These are phyloP conservation scores for Ballota nigra DNA, from an alignment of 257 asterid species.

Conservation along the genomic window DNA sequence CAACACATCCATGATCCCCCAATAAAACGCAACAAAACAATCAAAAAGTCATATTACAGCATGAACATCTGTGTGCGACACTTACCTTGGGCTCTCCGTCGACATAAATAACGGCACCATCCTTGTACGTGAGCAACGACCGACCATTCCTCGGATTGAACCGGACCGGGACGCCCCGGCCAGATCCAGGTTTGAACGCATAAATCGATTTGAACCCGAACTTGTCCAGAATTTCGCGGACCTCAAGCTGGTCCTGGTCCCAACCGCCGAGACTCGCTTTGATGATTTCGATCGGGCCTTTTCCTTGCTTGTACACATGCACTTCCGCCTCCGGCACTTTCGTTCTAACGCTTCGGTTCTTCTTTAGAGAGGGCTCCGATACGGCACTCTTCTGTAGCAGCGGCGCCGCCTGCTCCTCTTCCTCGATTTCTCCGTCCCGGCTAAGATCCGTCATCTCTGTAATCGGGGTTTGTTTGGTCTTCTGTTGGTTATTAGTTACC, in stretches of 20 bases:
- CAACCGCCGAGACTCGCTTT: slow-evolving; percentile 56
- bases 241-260: slow-evolving; percentile 88
- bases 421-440: slow-evolving; percentile 47
- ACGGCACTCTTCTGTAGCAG: slow-evolving; percentile 30
- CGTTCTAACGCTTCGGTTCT: slow-evolving; percentile 48
- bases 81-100: slow-evolving; percentile 89
- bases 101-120: slow-evolving; percentile 56
- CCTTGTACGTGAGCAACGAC: slow-evolving; percentile 61
- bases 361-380: slow-evolving; percentile 21
- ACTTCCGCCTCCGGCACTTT: slow-evolving; percentile 75
- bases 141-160: slow-evolving; percentile 74
- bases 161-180: slow-evolving; percentile 74
- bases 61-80: not conserved
- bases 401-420: slow-evolving; percentile 47
- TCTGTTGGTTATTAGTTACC: not conserved
- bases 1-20: slow-evolving; percentile 1
- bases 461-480: not conserved
- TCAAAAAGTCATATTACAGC: not conserved
- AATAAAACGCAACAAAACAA: not conserved
- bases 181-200: slow-evolving; percentile 61
- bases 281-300: slow-evolving; percentile 76
- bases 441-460: slow-evolving; percentile 29
- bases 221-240: slow-evolving; percentile 65
- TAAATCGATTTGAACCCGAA: slow-evolving; percentile 62
- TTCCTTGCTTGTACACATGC: slow-evolving; percentile 62